These are phyloP conservation scores for Backusella luteola DNA, from an alignment of 192 early-diverging fungal genomes.

Conservation along the genomic window DNA sequence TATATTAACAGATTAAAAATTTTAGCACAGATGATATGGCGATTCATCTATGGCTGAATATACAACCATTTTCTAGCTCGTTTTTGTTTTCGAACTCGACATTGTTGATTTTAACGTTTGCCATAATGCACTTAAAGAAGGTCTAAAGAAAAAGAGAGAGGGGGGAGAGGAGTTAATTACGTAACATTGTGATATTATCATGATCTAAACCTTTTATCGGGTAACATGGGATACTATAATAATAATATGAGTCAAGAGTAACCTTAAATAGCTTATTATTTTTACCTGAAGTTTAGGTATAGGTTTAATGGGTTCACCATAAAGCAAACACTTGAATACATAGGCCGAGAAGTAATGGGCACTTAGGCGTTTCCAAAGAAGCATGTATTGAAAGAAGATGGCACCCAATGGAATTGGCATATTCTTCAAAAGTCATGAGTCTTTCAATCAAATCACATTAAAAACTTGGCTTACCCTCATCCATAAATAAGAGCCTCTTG, in stretches of 20 bases:
- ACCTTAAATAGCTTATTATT: too few species aligned
- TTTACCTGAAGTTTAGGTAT: constrained; percentile 70
- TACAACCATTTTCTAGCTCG: neutral
- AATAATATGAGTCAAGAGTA: neutral
- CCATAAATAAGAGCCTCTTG: constrained; percentile 23
- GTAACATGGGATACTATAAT: constrained; percentile 70
- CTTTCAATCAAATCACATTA: neutral
- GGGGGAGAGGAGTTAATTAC: too few species aligned
- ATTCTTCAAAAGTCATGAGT: constrained; percentile 41
- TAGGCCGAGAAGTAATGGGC: constrained; percentile 79
- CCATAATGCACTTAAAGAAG: constrained; percentile 5
- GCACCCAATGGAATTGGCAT: constrained; percentile 68
- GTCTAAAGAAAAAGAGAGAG: neutral
- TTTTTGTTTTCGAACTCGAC: neutral
- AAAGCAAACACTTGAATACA: constrained; percentile 71
- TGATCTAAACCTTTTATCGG: constrained; percentile 50
- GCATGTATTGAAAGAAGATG: constrained; percentile 92
- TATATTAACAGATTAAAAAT: too few species aligned
- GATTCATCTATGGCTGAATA: neutral
- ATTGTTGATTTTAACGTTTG: constrained; percentile 10
- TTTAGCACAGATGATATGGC: too few species aligned
- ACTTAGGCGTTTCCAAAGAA: constrained; percentile 77
- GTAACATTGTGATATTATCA: neutral
- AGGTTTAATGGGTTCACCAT: constrained; percentile 76
- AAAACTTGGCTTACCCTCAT: constrained; percentile 6